Evolutionary conservation across 192 early-diverging fungal species (phyloP).

Genomic region (Gonapodya sp.): DNA sequence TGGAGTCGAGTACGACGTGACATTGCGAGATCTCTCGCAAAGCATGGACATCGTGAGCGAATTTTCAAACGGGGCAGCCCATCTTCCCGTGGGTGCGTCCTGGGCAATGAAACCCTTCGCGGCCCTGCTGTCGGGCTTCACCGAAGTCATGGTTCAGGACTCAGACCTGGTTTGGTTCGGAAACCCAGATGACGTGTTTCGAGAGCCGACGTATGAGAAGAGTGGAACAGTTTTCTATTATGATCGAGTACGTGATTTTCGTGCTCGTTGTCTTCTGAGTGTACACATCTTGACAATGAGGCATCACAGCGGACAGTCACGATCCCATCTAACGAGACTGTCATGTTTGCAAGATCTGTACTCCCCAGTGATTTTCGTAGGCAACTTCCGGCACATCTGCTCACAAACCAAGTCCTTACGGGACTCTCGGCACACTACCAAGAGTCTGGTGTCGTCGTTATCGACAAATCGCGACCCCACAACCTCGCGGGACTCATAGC

Average conservation of each 20-base stretch:
- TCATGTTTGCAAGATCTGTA: not conserved
- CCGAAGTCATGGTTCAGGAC: slow-evolving; percentile 55
- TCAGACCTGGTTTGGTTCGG: slow-evolving; percentile 58
- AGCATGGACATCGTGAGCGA: slow-evolving; percentile 27
- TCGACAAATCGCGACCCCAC: not conserved
- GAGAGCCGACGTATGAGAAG: slow-evolving; percentile 28
- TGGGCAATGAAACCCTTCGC: slow-evolving; percentile 65
- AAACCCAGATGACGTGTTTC: slow-evolving; percentile 41
- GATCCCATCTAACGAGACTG: not conserved
- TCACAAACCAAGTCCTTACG: not conserved
- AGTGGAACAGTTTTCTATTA: slow-evolving; percentile 51
- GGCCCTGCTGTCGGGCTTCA: slow-evolving; percentile 46
- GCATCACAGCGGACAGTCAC: not conserved
- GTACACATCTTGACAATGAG: not conserved
- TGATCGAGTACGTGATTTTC: slow-evolving; percentile 29
- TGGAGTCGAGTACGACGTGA: slow-evolving; percentile 19
- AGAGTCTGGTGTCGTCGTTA: slow-evolving; percentile 3
- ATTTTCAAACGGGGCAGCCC: slow-evolving; percentile 25
- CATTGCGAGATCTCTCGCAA: slow-evolving; percentile 23
- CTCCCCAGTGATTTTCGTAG: not conserved
- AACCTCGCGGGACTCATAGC: not conserved
- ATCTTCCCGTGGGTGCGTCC: too few relatives aligned
- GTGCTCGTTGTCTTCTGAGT: not conserved
- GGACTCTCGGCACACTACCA: not conserved
- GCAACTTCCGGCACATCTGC: not conserved